Base-by-base conservation (phyloP, 495 filamentous ascomycete species). In the Sordaria brevicollis region DNA sequence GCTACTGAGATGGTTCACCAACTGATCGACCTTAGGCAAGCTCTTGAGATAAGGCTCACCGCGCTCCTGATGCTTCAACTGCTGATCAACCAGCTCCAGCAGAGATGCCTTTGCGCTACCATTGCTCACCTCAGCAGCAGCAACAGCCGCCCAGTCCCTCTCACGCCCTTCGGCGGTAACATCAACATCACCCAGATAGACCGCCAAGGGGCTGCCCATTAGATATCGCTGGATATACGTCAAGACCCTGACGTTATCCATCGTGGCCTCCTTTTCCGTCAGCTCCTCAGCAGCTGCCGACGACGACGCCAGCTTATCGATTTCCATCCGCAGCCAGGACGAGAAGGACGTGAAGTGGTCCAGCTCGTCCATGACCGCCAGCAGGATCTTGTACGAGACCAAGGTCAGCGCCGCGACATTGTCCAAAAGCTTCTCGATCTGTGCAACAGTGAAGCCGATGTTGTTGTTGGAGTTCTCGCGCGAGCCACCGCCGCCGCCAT, bases 321-420 rank as follows among this genome's bases (percentile, higher is more conserved):
- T 94, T 74, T 95, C 90, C 70, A 93, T 85, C 6, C 89, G 87
- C 39, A 99, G 84, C 95, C 94, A 99, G 67, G 84, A 83, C 0
- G 91, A 92, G 78, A 98, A 99, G 5, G 87, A 85, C 8, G 81
- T 73, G 75, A 97, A 99, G 65, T 93, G 86, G 21, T 88, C 84
- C 35, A 95, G 81, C 77, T 99, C 95, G 62, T 91, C 87, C 74
- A 91, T 90, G 33, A 91, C 86, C 57, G 86, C 78, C 10, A 88
- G 83, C 17, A 97, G 84, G 17, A 95, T 87, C 39, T 88, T 88
- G 73, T 97, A 89, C 6, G 88, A 86, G 15, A 95, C 84, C 6
- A 97, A 81, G 70, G 89, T 87, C 31, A 96, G 83, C 67, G 90
- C 92, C 41, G 89, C 87, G 34, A 93, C 82, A n/a, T 90, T 89